A percentile compares a stretch with the other conserved stretches of the same genome.
These are phyloP conservation scores for Heliamphora exappendiculata DNA, from an alignment of 148 eudicot genomes.

Conservation along the genomic window DNA sequence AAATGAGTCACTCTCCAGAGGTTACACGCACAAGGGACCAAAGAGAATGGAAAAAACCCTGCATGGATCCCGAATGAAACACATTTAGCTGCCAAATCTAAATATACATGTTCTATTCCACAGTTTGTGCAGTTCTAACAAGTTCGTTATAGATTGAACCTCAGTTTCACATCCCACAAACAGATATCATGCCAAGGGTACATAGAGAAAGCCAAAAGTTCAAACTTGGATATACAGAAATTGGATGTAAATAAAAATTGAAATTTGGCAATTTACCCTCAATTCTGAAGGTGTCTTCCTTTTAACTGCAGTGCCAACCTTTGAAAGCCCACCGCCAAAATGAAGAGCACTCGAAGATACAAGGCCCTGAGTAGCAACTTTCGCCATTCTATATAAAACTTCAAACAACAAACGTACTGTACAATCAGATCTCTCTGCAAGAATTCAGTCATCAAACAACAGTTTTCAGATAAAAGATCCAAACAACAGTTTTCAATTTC, in stretches of 20 bases:
- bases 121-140: not conserved
- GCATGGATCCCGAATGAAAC: not conserved
- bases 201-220: not conserved
- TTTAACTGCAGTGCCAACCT: conserved; percentile 36
- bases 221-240: not conserved
- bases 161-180: not conserved
- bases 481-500: not conserved
- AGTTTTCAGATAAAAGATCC: not conserved
- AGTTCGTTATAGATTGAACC: not conserved
- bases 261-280: conserved; percentile 38
- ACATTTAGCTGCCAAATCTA: not conserved
- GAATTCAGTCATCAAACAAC: not conserved
- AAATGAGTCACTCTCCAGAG: not conserved
- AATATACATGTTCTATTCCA: not conserved
- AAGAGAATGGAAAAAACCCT: not conserved
- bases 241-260: not conserved
- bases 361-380: conserved; percentile 53
- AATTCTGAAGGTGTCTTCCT: conserved; percentile 87
- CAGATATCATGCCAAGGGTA: not conserved
- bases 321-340: conserved; percentile 37
- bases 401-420: not conserved
- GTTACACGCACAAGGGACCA: not conserved
- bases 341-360: conserved; percentile 35
- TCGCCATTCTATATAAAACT: conserved; percentile 43
- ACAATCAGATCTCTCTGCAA: conserved; percentile 10